These are phyloP conservation scores for Zygotorulaspora florentina DNA, from an alignment of 805 yeast species.

Conservation along the genomic window DNA sequence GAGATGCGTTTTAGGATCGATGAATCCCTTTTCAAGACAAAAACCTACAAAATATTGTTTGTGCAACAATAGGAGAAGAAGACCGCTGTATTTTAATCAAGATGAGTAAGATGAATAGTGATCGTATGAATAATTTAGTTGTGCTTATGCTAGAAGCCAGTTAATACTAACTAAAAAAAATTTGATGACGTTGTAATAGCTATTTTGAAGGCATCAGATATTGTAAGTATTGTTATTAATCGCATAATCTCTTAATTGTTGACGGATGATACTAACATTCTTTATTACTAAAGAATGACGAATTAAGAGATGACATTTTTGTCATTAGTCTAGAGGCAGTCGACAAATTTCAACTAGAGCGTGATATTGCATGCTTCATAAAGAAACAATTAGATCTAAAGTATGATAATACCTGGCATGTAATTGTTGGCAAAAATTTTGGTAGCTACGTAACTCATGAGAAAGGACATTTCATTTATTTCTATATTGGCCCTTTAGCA, in stretches of 20 bases:
- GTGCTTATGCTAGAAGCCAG: not conserved
- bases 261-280: not conserved
- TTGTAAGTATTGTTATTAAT: slow-evolving; percentile 21
- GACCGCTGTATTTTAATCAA: not conserved
- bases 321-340: slow-evolving; percentile 24
- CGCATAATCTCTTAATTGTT: not conserved
- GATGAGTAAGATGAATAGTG: slow-evolving; percentile 9
- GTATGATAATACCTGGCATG: slow-evolving; percentile 76
- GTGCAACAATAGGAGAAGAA: not conserved
- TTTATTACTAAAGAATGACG: slow-evolving; percentile 22
- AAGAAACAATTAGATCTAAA: slow-evolving; percentile 61
- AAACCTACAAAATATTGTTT: not conserved
- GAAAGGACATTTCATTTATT: slow-evolving; percentile 66
- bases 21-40: not conserved
- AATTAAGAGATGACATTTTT: slow-evolving; percentile 28
- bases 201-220: slow-evolving; percentile 32
- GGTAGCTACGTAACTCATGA: slow-evolving; percentile 80
- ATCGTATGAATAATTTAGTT: slow-evolving; percentile 6
- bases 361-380: slow-evolving; percentile 59
- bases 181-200: slow-evolving; percentile 12
- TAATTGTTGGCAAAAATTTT: slow-evolving; percentile 72
- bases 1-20: not conserved
- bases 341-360: slow-evolving; percentile 24
- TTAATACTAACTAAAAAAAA: slow-evolving; percentile 5
- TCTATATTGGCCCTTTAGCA: slow-evolving; percentile 66